phyloP scores from a whole-genome alignment of 1,284 basidiomycete genomes.

The Tilletia indica region DNA sequence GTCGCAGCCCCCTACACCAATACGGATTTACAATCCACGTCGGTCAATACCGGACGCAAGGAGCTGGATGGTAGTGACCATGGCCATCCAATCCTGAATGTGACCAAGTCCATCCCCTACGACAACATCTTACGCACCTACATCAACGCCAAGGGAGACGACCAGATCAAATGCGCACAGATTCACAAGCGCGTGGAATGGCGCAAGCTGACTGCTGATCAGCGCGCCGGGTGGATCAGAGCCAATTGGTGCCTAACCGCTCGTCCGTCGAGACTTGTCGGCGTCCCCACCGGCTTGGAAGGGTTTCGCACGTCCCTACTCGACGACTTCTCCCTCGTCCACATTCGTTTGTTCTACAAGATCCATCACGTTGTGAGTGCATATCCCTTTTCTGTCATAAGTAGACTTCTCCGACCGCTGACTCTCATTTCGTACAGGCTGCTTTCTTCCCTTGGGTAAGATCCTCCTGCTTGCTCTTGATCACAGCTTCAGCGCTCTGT shows the following conservation, averaged over 20 bases:
- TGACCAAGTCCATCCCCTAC: background rate
- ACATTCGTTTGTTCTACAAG: background rate
- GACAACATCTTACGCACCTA: background rate
- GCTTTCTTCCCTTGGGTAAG: constrained; percentile 12
- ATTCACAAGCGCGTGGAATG: constrained; percentile 5
- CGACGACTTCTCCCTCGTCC: constrained; percentile 1
- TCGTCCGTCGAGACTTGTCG: background rate
- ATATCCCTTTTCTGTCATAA: background rate
- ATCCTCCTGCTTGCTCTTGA: background rate
- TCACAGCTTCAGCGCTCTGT: background rate
- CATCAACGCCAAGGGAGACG: background rate
- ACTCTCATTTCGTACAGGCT: background rate
- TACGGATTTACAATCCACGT: no score
- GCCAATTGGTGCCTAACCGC: background rate
- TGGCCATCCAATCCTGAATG: background rate
- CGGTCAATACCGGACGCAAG: no score
- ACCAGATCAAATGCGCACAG: background rate
- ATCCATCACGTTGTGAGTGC: background rate
- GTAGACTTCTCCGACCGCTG: background rate
- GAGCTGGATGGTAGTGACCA: no score
- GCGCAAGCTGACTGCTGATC: background rate
- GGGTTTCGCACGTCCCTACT: background rate
- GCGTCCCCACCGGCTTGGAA: background rate
- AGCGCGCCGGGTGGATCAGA: background rate
- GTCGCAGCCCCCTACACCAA: no score